Evolutionary conservation across 202 grass and related monocot species (phyloP), one percentile per base, ranked within the genome.

Genomic region (Hordeum pubiflorum): DNA sequence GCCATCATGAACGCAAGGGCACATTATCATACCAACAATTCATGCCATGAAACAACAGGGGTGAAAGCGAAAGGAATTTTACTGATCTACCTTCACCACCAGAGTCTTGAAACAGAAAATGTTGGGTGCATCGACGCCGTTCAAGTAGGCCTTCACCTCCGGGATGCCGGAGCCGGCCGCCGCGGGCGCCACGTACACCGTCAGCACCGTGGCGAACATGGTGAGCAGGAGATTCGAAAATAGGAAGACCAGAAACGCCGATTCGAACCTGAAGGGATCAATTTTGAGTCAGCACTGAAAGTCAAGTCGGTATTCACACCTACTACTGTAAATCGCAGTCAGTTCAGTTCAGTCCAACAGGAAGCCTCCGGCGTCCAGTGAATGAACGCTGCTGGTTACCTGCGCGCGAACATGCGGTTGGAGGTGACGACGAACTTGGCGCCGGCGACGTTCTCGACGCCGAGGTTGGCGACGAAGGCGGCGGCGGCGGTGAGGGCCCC

Each of bases 391-490:
- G 69, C 27, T 43, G 46, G 60, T 76, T 94, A 98, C 95, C 65
- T 91, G 38, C 77, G 31, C 2, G 75, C 56, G 44, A 93, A 61
- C 95, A 98, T 98, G 82, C 94, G 85, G 69, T 88, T 86, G 84
- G 92, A 94, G 10, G 92, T 94, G 74, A 94, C 73, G 57, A 94
- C 92, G 78, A 94, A 94, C 85, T 97, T 97, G 64, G 82, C 70
- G 61, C 95, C 95, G 57, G 95, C 92, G 39, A 94, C 86, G 81
- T 97, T 97, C 92, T 97, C 95, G 73, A 97, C 86, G 46, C 91
- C 89, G n/a, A 97, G 81, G 63, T 97, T 97, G 68, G 82, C 90
- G 61, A 94, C 80, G 76, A 94, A 97, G 63, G 82, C 95, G 62
- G 64, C 74, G 39, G 34, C 84, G 36, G 90, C 95, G 39, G 84